Conservation (phyloP, 345 rosid species). For the Iberis pinnata region DNA sequence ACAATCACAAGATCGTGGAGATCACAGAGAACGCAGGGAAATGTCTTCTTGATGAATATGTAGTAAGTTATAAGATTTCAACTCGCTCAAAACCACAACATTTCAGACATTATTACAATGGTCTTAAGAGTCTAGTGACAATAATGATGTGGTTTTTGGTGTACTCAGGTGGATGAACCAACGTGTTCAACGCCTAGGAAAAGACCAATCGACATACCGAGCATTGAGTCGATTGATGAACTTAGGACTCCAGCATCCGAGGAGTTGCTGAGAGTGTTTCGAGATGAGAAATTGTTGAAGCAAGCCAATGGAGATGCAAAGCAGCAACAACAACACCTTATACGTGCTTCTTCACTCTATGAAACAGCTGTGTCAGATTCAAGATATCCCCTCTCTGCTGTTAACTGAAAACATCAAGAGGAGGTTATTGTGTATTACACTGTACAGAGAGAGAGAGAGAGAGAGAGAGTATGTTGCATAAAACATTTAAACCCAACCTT, state of each 20-base stretch:
- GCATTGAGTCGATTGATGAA: conserved; percentile 70
- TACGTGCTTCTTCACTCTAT: conserved; percentile 32
- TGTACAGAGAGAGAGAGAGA: conserved; percentile 35
- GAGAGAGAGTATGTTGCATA: conserved; percentile 12
- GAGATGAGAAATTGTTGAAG: conserved; percentile 57
- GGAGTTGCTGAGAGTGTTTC: conserved; percentile 61
- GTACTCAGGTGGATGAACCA: conserved; percentile 72
- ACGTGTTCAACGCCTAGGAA: conserved; percentile 87
- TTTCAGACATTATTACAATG: background rate
- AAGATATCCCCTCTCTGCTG: conserved; percentile 79
- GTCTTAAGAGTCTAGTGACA: background rate
- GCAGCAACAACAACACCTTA: conserved; percentile 43
- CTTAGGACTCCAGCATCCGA: conserved; percentile 84
- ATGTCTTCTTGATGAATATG: conserved; percentile 81
- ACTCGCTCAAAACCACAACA: background rate
- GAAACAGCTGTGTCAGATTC: conserved; percentile 78
- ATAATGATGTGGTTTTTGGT: background rate
- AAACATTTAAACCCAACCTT: conserved; percentile 2
- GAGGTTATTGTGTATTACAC: conserved; percentile 9
- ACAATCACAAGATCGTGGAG: conserved; percentile 70
- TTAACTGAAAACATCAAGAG: conserved; percentile 44
- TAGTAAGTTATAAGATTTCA: conserved; percentile 38
- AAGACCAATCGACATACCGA: conserved; percentile 69
- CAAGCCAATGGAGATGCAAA: conserved; percentile 72
- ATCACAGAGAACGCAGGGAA: conserved; percentile 82